A percentile compares a stretch with the other conserved stretches of the same genome.
Conservation (phyloP, 192 early-diverging fungal genomes). For the Backusella parvicylindrica region DNA sequence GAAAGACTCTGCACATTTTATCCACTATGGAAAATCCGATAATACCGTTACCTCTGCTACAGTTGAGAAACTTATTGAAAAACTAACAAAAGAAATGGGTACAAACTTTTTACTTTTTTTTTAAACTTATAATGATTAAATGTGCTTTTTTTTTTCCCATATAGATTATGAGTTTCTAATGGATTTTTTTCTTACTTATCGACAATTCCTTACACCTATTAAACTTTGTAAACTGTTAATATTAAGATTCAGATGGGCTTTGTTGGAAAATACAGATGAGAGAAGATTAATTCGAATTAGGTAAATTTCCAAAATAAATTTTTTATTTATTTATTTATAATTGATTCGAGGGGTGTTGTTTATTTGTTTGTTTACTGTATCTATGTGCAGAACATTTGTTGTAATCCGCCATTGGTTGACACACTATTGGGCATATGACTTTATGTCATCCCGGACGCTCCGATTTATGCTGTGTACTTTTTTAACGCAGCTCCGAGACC, state of each 20-base stretch:
- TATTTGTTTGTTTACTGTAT: not conserved
- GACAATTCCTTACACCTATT: conserved; percentile 47
- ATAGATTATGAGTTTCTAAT: conserved; percentile 47
- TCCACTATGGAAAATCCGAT: conserved; percentile 33
- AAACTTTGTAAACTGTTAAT: conserved; percentile 53
- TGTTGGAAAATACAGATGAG: conserved; percentile 37
- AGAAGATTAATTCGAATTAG: conserved; percentile 45
- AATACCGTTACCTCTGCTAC: conserved; percentile 43
- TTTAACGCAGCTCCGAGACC: conserved; percentile 36
- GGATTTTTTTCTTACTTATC: conserved; percentile 56
- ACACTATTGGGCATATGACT: conserved; percentile 49
- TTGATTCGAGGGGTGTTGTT: not conserved
- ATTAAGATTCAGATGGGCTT: conserved; percentile 51
- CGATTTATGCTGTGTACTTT: conserved; percentile 48
- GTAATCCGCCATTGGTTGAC: conserved; percentile 54
- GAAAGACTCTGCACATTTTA: conserved; percentile 28
- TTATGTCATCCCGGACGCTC: conserved; percentile 40
- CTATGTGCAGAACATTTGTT: conserved; percentile 42
- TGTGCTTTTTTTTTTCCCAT: conserved; percentile 4
- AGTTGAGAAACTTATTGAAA: conserved; percentile 52
- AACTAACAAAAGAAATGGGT: conserved; percentile 51
- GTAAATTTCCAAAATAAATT: conserved; percentile 18
- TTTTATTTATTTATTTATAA: not conserved
- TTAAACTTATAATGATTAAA: not conserved
- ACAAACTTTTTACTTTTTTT: not conserved